Evolutionary conservation across 441 rosid genomes (phyloP).

Genomic region (Eutrema salsugineum): DNA sequence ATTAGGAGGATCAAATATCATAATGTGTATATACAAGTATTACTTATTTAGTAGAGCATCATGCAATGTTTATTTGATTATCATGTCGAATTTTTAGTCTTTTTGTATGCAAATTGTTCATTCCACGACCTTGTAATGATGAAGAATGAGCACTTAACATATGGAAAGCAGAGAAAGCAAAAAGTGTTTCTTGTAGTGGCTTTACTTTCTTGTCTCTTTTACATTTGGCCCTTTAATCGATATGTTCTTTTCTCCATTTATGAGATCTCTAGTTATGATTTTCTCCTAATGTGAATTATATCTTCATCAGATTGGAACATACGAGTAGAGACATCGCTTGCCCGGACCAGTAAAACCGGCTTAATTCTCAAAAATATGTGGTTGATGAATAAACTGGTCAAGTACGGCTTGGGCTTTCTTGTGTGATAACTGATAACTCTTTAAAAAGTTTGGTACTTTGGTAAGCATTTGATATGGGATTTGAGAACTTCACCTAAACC

Average conservation of each 20-base stretch:
- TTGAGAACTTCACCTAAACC: conserved; percentile 8
- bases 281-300: background rate
- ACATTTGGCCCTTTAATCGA: background rate
- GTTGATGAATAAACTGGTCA: background rate
- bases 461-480: background rate
- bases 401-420: background rate
- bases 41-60: background rate
- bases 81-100: background rate
- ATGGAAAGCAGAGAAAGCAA: conserved; percentile 13
- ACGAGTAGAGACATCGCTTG: background rate
- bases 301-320: background rate
- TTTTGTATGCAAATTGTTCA: conserved; percentile 3
- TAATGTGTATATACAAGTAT: background rate
- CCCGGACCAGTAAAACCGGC: background rate
- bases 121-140: conserved; percentile 16
- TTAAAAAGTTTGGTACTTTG: background rate
- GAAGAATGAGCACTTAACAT: conserved; percentile 15
- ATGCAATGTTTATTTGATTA: background rate
- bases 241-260: background rate
- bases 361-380: background rate
- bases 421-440: background rate
- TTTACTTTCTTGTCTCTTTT: conserved; percentile 22
- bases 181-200: conserved; percentile 10
- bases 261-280: background rate
- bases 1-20: background rate